Evolutionary conservation across 139 green algal species (phyloP), one percentile per base, ranked within the genome.

Genomic region (Volvox reticuliferus): DNA sequence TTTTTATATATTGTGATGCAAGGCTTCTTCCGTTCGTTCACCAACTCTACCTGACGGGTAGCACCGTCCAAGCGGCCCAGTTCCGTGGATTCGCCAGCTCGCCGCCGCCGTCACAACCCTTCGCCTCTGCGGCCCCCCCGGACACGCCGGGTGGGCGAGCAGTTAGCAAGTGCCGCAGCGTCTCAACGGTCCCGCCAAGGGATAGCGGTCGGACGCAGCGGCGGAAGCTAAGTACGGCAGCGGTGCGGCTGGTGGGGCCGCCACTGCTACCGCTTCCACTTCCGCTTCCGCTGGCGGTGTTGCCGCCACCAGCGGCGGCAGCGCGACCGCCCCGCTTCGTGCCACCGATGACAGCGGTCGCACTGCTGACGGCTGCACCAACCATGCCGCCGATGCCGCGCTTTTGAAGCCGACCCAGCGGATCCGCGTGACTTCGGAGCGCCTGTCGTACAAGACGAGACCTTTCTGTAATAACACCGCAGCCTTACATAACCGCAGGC

Each of bases 201-300:
- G 75, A 71, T 69, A 94, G 35, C 73, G 62, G 82, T 63, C 71
- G 62, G 61, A 69, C 22, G 44, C 14, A 26, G 21, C 50, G 82
- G 12, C 85, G 85, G 32, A 89, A 62, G 0, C 12, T 68, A n/a
- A 73, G n/a, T 9, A 32, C 69, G 69, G 69, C 69, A 50, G 69
- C 85, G 85, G 85, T 71, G 69, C 69, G 69, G 69, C 37, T 89
- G 85, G 69, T 71, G 85, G 65, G 36, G 35, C 67, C 37, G 68
- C 68, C 28, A 33, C 20, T 14, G 63, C 6, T 21, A 67, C 22
- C 32, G 32, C 44, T 55, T 55, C 44, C 44, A 9, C 44, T 55
- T 55, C 44, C 44, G 44, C 44, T 73, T 2, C 21, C 24, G 24
- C 55, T 19, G 28, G 33, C 33, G 18, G 32, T 19, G 19, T 13